Evolutionary conservation across 106 monocot genomes (phyloP).

Genomic region (Allium sativum): DNA sequence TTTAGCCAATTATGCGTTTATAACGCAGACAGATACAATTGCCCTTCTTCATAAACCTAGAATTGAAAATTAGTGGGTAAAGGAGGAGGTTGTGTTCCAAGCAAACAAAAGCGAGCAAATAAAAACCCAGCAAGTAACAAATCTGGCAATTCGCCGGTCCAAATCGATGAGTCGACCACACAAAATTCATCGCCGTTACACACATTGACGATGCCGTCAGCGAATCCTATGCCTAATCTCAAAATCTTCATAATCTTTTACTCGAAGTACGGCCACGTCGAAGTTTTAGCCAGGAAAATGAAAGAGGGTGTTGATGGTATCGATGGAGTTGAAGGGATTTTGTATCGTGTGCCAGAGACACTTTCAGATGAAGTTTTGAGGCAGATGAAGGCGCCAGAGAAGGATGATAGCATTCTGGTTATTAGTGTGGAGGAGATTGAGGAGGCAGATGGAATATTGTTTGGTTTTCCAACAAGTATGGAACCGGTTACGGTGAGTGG

Average conservation of each 20-base stretch:
- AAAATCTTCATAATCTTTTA: constrained; percentile 44
- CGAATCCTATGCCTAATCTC: constrained; percentile 8
- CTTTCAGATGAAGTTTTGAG: constrained; percentile 41
- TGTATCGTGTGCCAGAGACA: constrained; percentile 56
- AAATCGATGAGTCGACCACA: background rate
- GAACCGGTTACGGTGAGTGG: too few species aligned
- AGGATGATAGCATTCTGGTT: constrained; percentile 23
- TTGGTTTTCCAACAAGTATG: constrained; percentile 42
- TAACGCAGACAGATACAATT: too few species aligned
- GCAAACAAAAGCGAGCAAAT: background rate
- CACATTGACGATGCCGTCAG: background rate
- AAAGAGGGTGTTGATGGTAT: constrained; percentile 31
- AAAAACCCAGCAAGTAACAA: background rate
- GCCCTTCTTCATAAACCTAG: too few species aligned
- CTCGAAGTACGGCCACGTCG: constrained; percentile 46
- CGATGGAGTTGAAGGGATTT: constrained; percentile 41
- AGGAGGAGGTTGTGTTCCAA: constrained; percentile 6
- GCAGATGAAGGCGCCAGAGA: constrained; percentile 42
- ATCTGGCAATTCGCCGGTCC: background rate
- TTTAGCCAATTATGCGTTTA: too few species aligned
- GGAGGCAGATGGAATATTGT: constrained; percentile 43
- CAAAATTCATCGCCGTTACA: background rate
- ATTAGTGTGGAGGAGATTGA: constrained; percentile 22
- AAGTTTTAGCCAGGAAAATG: constrained; percentile 26
- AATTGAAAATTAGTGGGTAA: constrained; percentile 1